Percentiles rank a stretch among this genome's conserved stretches.
Conservation (phyloP, 1,284 basidiomycete genomes). For the Marasmius sp. region DNA sequence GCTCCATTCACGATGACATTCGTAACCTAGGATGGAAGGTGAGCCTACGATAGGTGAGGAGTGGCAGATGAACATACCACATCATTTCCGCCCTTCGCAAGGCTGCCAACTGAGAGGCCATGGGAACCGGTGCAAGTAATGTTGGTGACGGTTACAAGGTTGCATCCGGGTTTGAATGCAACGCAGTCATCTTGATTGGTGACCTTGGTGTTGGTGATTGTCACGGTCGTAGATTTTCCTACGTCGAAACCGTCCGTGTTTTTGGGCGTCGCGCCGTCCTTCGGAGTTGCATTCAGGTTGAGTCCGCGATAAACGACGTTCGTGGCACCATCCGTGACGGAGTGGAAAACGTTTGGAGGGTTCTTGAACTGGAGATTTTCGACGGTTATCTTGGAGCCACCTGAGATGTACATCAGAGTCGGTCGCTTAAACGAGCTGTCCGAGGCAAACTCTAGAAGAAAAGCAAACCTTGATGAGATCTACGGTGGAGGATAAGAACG, state of each 20-base stretch:
- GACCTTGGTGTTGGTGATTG: slow-evolving; percentile 25
- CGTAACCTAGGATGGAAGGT: slow-evolving; percentile 16
- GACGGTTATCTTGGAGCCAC: slow-evolving; percentile 24
- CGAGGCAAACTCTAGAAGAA: slow-evolving; percentile 20
- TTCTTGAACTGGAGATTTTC: slow-evolving; percentile 28
- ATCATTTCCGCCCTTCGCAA: slow-evolving; percentile 22
- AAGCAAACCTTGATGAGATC: not conserved
- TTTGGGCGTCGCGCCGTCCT: slow-evolving; percentile 22
- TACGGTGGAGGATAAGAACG: not conserved
- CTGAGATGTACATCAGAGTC: slow-evolving; percentile 26
- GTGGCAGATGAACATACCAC: slow-evolving; percentile 11
- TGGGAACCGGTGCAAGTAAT: slow-evolving; percentile 31
- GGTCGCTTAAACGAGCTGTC: slow-evolving; percentile 27
- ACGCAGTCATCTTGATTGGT: slow-evolving; percentile 32
- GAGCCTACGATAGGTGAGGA: not conserved
- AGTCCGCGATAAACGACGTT: slow-evolving; percentile 26
- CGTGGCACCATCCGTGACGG: slow-evolving; percentile 25
- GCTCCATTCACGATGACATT: slow-evolving; percentile 27
- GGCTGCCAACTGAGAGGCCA: slow-evolving; percentile 29
- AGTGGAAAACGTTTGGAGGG: slow-evolving; percentile 30
- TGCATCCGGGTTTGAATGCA: slow-evolving; percentile 28
- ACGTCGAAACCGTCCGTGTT: slow-evolving; percentile 33
- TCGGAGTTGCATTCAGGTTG: slow-evolving; percentile 24
- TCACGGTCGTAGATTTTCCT: slow-evolving; percentile 25
- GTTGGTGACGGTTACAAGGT: slow-evolving; percentile 25